Evolutionary conservation across 495 filamentous ascomycete species (phyloP), one percentile per base, ranked within the genome.

Genomic region (Trichoderma erinaceum): DNA sequence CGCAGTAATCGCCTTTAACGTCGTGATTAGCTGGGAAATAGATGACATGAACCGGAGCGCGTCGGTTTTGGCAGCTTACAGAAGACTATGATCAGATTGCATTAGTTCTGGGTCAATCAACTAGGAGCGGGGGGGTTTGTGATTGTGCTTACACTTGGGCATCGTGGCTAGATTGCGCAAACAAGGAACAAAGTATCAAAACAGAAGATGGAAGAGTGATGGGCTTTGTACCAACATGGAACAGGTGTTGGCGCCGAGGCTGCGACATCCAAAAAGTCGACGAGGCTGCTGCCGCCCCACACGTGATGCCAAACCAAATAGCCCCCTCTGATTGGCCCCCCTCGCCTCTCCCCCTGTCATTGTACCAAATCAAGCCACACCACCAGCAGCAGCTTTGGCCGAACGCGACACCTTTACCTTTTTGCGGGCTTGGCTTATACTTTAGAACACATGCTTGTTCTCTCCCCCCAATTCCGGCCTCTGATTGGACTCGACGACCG

Each of bases 1-100:
- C 95, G 86, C 95, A 99, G 83, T 98, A 99, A 78, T 99, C 95
- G 84, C 65, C 65, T 66, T 1, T 44, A 23, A 13, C 16, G 0
- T 1, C n/a, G 11, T 13, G 10, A 23, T 65, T 65, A 65, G 63
- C 1, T 29, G 63, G 35, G 41, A 29, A 29, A 29, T 4, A 29
- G 29, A 29, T 29, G 18, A 10, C 13, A 3, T 25, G 63, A 38
- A 11, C 11, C 13, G 1, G 63, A 41, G 63, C 63, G 63, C 63
- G 63, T 46, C 32, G 16, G 38, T 43, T n/a, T 66, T 25, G 64
- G 38, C 41, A 43, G 25, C 65, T 18, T 66, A 66, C 95, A 93
- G 91, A 78, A 80, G 70, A 83, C 70, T 78, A 72, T 61, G 46
- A 7, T 52, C 18, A n/a, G 50, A 66, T 63, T 46, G 44, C 29